Percentiles rank a stretch among this genome's conserved stretches.
Evolutionary conservation across 179 eudicot species (phyloP).

Genomic region (Camellia oleifera): DNA sequence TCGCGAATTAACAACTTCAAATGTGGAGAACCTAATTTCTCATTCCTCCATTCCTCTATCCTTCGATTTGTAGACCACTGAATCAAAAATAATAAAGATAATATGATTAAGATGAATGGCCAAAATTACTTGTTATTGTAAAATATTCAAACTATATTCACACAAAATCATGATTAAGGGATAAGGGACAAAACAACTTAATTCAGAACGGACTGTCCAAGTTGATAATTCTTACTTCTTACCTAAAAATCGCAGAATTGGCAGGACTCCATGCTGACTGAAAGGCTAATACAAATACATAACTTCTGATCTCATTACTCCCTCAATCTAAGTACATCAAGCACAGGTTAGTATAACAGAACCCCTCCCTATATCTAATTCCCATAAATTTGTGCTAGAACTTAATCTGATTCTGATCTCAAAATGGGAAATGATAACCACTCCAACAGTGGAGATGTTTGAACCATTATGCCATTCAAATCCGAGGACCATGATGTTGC

Average conservation of each 20-base stretch:
- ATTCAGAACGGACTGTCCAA: background rate
- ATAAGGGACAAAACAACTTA: background rate
- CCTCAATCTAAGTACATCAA: background rate
- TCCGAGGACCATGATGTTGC: background rate
- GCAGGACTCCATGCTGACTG: conserved; percentile 2
- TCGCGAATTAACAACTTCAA: too few relatives aligned
- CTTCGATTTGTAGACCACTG: background rate
- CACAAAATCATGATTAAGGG: background rate
- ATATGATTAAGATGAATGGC: background rate
- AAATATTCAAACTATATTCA: background rate
- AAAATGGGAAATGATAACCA: background rate
- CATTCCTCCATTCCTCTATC: too few relatives aligned
- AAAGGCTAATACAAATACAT: background rate
- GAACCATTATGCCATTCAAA: background rate
- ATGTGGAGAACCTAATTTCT: too few relatives aligned
- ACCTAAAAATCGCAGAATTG: conserved; percentile 1
- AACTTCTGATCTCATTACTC: conserved; percentile 2
- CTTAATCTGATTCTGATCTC: background rate
- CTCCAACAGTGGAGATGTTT: background rate
- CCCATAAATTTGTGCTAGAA: too few relatives aligned
- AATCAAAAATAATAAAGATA: background rate
- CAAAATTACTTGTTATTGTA: background rate
- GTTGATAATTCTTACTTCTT: background rate
- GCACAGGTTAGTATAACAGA: background rate
- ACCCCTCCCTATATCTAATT: too few relatives aligned